These are phyloP conservation scores for Macrophomina tecta DNA, from an alignment of 2,329 filamentous ascomycete genomes.

Conservation along the genomic window DNA sequence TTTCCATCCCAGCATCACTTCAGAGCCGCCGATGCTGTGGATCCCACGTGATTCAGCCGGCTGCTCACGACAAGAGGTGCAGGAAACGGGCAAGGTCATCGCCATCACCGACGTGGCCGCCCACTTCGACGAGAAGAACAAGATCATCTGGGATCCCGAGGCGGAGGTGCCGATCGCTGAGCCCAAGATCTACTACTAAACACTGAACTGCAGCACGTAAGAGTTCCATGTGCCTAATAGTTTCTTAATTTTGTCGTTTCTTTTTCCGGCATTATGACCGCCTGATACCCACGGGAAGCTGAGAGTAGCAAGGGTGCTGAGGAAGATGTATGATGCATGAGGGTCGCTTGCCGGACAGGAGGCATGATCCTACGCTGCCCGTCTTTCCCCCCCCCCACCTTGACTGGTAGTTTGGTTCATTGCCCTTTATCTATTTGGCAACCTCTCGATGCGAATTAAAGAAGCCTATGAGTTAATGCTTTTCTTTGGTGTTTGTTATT, in stretches of 20 bases:
- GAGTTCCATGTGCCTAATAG: background rate
- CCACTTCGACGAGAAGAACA: constrained; percentile 53
- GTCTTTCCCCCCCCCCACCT: background rate
- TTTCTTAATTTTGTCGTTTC: background rate
- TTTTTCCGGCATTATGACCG: background rate
- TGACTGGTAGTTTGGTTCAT: background rate
- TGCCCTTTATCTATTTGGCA: background rate
- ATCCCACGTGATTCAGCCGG: constrained; percentile 54
- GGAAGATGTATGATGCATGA: constrained; percentile 8
- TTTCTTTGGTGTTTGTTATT: background rate
- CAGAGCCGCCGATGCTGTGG: constrained; percentile 53
- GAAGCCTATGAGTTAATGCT: constrained; percentile 19
- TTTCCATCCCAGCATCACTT: constrained; percentile 51
- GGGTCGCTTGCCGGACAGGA: background rate
- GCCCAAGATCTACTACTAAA: constrained; percentile 26
- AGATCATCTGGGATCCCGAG: constrained; percentile 38
- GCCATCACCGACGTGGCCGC: constrained; percentile 53
- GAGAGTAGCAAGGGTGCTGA: constrained; percentile 5
- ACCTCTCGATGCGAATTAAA: background rate
- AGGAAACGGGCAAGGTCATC: constrained; percentile 43
- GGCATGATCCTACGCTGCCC: background rate
- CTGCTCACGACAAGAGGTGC: constrained; percentile 51
- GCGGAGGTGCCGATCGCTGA: constrained; percentile 26
- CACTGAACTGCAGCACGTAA: background rate
- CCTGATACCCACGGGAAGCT: constrained; percentile 14